phyloP scores from a whole-genome alignment of 495 filamentous ascomycete genomes.

The Neurospora pannonica region DNA sequence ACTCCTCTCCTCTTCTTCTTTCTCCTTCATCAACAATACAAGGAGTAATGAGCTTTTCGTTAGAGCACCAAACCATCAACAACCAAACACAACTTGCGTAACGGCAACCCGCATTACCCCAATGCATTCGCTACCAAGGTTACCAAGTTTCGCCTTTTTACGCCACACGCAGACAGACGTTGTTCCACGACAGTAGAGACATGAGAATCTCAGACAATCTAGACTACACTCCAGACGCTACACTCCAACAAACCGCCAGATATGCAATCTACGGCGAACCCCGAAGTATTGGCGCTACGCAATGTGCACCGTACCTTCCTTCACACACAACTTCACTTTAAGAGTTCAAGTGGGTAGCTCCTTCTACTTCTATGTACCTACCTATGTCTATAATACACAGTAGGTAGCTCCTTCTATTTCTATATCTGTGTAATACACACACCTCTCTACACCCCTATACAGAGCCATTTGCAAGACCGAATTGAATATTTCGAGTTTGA shows the following conservation, averaged over 20 bases:
- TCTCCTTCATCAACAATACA: not conserved
- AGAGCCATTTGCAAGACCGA: not conserved
- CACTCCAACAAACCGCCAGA: not conserved
- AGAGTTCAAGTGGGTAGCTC: not conserved
- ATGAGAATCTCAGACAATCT: not conserved
- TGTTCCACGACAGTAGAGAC: not conserved
- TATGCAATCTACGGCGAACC: not conserved
- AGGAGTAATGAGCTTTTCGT: not conserved
- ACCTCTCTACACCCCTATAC: not conserved
- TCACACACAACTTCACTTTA: not conserved
- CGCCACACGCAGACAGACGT: not conserved
- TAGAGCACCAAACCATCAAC: not conserved
- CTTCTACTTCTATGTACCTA: not conserved
- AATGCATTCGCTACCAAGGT: not conserved
- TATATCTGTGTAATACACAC: not conserved
- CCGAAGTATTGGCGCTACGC: not conserved
- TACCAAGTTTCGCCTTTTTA: not conserved
- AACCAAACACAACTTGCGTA: not conserved
- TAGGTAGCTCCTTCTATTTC: not conserved
- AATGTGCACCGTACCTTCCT: not conserved
- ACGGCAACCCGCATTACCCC: not conserved
- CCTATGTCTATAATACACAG: too few relatives aligned
- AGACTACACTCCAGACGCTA: not conserved
- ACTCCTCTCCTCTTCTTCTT: not conserved
- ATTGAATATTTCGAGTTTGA: not conserved